phyloP scores from a whole-genome alignment of 2,329 filamentous ascomycete genomes.

The Colletotrichum graminicola region DNA sequence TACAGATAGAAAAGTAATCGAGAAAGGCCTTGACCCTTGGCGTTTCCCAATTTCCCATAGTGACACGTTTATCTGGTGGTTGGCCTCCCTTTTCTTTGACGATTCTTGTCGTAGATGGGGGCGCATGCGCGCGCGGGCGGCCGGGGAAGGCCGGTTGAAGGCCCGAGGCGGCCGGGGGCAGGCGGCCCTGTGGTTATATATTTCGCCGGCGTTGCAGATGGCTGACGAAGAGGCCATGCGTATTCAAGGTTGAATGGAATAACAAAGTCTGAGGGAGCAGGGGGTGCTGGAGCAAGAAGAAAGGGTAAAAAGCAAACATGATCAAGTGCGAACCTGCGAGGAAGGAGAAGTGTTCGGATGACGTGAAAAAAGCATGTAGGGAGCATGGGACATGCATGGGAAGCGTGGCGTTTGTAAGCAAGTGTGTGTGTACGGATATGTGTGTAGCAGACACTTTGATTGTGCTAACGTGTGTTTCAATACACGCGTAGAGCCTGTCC shows the following conservation, averaged over 20 bases:
- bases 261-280: background rate
- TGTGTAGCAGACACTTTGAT: background rate
- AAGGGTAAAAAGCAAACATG: background rate
- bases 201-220: background rate
- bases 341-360: constrained; percentile 13
- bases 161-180: background rate
- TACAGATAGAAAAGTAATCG: background rate
- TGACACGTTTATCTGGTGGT: background rate
- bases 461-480: background rate
- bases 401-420: background rate
- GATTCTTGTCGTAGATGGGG: constrained; percentile 4
- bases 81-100: background rate
- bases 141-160: constrained; percentile 6
- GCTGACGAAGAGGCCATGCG: background rate
- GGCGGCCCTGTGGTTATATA: background rate
- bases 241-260: background rate
- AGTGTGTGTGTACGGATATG: background rate
- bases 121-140: background rate
- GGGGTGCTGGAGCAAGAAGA: background rate
- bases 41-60: background rate
- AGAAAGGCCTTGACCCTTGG: background rate
- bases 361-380: background rate
- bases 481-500: background rate
- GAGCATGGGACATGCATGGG: background rate
- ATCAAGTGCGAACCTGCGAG: background rate